Conservation (phyloP, 1,284 basidiomycete species). For the Thelephora terrestris region DNA sequence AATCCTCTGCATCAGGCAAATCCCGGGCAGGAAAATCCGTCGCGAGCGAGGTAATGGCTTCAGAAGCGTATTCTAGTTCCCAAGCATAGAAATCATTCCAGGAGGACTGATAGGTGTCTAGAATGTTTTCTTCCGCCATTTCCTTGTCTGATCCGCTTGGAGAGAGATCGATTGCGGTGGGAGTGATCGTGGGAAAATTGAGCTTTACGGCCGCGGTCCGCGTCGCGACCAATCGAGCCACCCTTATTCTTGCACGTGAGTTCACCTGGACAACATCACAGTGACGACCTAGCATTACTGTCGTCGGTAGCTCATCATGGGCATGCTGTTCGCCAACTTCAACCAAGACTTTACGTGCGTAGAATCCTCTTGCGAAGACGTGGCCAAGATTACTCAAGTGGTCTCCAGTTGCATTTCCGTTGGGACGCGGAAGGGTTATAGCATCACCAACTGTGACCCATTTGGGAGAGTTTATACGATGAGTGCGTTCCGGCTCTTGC, state of each 20-base stretch:
- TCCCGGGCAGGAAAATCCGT: not conserved
- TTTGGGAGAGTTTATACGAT: constrained; percentile 93
- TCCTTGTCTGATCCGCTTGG: too few species aligned
- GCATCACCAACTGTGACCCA: constrained; percentile 96
- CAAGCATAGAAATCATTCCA: constrained; percentile 29
- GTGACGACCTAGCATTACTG: too few species aligned
- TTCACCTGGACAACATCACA: too few species aligned
- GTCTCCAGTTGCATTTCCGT: constrained; percentile 76
- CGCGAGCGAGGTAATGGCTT: not conserved
- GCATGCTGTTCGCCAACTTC: constrained; percentile 80
- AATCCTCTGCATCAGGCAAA: not conserved
- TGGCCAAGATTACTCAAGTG: not conserved
- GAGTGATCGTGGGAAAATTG: too few species aligned
- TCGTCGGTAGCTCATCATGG: constrained; percentile 9
- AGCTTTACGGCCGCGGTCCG: too few species aligned
- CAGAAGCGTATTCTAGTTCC: constrained; percentile 13
- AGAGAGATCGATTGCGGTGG: too few species aligned
- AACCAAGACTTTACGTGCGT: constrained; percentile 81
- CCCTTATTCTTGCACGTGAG: too few species aligned
- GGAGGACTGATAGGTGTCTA: constrained; percentile 16
- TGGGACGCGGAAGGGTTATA: constrained; percentile 92
- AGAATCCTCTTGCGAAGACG: not conserved
- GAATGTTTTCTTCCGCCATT: too few species aligned
- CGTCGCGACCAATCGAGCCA: too few species aligned
- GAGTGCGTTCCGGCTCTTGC: constrained; percentile 44